phyloP scores from a whole-genome alignment of 1,284 basidiomycete genomes.

The Cutaneotrichosporon cutaneum region DNA sequence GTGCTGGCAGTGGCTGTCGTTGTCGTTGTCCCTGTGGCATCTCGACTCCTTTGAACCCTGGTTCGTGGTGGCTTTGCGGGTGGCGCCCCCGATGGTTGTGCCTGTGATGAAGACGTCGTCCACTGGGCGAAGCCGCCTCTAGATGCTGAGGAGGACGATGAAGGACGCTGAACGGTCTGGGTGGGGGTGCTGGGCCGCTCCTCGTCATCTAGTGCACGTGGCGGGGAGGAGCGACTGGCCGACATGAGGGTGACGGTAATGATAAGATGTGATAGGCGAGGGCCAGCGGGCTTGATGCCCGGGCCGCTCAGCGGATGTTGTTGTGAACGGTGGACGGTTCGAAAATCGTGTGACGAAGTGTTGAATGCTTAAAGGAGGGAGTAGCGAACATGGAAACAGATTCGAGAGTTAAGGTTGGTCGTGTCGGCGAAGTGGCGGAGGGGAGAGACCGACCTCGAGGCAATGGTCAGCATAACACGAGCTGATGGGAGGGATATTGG shows the following conservation, averaged over 20 bases:
- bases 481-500: not conserved
- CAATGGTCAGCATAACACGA: not conserved
- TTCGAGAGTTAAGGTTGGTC: not conserved
- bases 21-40: conserved; percentile 1
- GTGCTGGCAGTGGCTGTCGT: conserved; percentile 10
- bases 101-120: not conserved
- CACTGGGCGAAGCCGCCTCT: conserved; percentile 4
- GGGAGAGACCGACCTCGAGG: not conserved
- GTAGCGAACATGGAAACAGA: not conserved
- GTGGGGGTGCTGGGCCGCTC: not conserved
- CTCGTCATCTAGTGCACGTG: conserved; percentile 1
- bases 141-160: not conserved
- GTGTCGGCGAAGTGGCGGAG: not conserved
- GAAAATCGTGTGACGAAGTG: not conserved
- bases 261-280: not conserved
- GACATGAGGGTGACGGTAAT: conserved; percentile 10
- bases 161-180: not conserved
- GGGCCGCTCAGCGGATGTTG: conserved; percentile 3
- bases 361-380: not conserved
- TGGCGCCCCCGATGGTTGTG: not conserved
- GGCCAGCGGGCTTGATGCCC: conserved; percentile 7
- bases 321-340: not conserved
- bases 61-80: not conserved
- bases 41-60: not conserved
- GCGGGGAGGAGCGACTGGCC: conserved; percentile 6